phyloP scores from a whole-genome alignment of 352 stramenopile genomes.

The Phytophthora vignae region DNA sequence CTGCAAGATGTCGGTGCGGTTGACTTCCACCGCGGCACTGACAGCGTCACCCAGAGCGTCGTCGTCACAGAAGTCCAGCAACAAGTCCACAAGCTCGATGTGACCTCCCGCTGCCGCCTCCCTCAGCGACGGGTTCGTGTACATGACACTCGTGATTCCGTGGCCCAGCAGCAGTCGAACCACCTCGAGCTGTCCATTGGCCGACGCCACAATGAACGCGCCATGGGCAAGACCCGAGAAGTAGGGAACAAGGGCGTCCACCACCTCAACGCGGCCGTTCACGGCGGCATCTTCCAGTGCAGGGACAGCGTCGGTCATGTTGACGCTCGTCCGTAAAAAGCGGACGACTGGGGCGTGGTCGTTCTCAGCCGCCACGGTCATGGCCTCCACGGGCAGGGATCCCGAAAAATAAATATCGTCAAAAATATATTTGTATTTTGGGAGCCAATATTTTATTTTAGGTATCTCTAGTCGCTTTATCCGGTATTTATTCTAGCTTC shows the following conservation, averaged over 20 bases:
- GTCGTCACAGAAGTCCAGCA: constrained; percentile 23
- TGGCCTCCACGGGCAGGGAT: too few relatives aligned
- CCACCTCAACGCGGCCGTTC: constrained; percentile 10
- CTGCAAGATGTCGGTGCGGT: constrained; percentile 18
- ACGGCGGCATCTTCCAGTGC: constrained; percentile 11
- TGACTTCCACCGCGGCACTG: constrained; percentile 2
- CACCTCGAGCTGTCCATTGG: constrained; percentile 14
- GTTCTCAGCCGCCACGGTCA: constrained; percentile 11
- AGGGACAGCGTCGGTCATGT: constrained; percentile 14
- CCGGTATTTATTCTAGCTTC: too few relatives aligned
- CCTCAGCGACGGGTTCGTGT: constrained; percentile 19
- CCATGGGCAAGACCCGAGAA: constrained; percentile 24
- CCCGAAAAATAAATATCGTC: too few relatives aligned
- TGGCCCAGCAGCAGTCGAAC: constrained; percentile 8
- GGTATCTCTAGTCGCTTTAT: too few relatives aligned
- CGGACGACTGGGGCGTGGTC: constrained; percentile 13
- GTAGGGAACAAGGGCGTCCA: constrained; percentile 14
- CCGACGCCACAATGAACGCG: constrained; percentile 22
- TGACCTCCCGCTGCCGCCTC: constrained; percentile 19
- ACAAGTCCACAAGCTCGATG: constrained; percentile 10
- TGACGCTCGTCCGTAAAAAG: constrained; percentile 15
- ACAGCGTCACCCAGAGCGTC: constrained; percentile 15
- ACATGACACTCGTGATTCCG: constrained; percentile 19
- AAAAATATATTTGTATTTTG: too few relatives aligned
- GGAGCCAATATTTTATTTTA: too few relatives aligned